Conservation (phyloP, 2,329 filamentous ascomycete species). For the Colletotrichum tofieldiae region DNA sequence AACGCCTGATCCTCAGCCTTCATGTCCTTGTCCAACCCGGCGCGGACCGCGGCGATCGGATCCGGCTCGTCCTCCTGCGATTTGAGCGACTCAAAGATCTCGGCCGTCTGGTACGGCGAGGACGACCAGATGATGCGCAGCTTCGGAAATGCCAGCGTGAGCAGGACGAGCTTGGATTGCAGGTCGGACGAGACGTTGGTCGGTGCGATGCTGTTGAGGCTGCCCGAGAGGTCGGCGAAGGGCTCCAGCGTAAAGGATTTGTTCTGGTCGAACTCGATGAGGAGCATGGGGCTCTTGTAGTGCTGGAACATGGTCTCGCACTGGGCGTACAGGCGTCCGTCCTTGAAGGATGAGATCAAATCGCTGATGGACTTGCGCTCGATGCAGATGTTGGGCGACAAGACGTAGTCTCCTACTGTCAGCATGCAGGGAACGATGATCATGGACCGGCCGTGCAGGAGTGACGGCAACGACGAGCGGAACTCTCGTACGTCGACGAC, state of each 20-base stretch:
- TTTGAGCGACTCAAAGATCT: conserved; percentile 96
- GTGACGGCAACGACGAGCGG: conserved; percentile 89
- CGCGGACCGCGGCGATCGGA: conserved; percentile 86
- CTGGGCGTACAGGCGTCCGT: conserved; percentile 93
- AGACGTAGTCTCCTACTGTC: conserved; percentile 95
- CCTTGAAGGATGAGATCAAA: conserved; percentile 90
- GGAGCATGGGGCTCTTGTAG: conserved; percentile 90
- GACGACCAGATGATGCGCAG: conserved; percentile 95
- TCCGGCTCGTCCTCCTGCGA: conserved; percentile 92
- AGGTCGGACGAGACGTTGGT: conserved; percentile 77
- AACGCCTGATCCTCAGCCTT: conserved; percentile 80
- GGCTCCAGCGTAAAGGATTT: conserved; percentile 96
- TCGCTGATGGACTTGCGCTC: conserved; percentile 96
- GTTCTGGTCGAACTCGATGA: conserved; percentile 98
- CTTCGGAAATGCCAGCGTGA: conserved; percentile 92
- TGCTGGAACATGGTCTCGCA: conserved; percentile 95
- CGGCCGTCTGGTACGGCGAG: conserved; percentile 94
- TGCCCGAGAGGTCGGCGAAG: conserved; percentile 77
- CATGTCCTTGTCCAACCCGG: conserved; percentile 80
- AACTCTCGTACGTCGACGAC: conserved; percentile 98
- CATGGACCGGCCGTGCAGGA: conserved; percentile 91
- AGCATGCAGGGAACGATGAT: conserved; percentile 94
- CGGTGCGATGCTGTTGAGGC: conserved; percentile 74
- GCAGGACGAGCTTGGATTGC: conserved; percentile 91
- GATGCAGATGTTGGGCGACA: conserved; percentile 91